These are phyloP conservation scores for Hysterangium stoloniferum DNA, from an alignment of 768 basidiomycete species.

Conservation along the genomic window DNA sequence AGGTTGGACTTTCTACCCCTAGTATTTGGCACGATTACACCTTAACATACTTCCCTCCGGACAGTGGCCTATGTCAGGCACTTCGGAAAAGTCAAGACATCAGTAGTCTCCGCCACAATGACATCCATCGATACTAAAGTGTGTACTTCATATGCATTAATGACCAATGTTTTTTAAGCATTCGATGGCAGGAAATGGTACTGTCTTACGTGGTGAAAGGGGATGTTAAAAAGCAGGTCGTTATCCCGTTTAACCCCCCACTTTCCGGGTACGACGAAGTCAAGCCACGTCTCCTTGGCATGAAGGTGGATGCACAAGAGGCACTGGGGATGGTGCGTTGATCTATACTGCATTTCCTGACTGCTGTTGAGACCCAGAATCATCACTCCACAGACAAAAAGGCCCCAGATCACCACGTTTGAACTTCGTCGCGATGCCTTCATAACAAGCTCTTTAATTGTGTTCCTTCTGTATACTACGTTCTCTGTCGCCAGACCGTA, in stretches of 20 bases:
- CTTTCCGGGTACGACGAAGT: slow-evolving; percentile 72
- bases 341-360: slow-evolving; percentile 3
- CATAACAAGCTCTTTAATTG: slow-evolving; percentile 21
- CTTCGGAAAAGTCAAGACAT: slow-evolving; percentile 55
- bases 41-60: neutral
- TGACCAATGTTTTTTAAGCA: neutral
- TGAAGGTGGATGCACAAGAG: slow-evolving; percentile 78
- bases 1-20: neutral
- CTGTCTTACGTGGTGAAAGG: slow-evolving; percentile 51
- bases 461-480: slow-evolving; percentile 28
- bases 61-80: slow-evolving; percentile 70
- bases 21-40: neutral
- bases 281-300: slow-evolving; percentile 67
- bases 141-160: slow-evolving; percentile 15
- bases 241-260: slow-evolving; percentile 61
- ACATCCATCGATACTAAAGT: slow-evolving; percentile 61
- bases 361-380: too few relatives aligned
- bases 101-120: slow-evolving; percentile 62
- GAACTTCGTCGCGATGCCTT: slow-evolving; percentile 30
- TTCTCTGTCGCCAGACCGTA: slow-evolving; percentile 17
- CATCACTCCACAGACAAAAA: slow-evolving; percentile 39
- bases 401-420: slow-evolving; percentile 56
- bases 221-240: slow-evolving; percentile 37
- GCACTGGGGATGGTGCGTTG: slow-evolving; percentile 65
- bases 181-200: slow-evolving; percentile 50